Percentiles rank a stretch among this genome's conserved stretches.
Evolutionary conservation across 352 stramenopile species (phyloP).

Genomic region (Phytopythium vexans): DNA sequence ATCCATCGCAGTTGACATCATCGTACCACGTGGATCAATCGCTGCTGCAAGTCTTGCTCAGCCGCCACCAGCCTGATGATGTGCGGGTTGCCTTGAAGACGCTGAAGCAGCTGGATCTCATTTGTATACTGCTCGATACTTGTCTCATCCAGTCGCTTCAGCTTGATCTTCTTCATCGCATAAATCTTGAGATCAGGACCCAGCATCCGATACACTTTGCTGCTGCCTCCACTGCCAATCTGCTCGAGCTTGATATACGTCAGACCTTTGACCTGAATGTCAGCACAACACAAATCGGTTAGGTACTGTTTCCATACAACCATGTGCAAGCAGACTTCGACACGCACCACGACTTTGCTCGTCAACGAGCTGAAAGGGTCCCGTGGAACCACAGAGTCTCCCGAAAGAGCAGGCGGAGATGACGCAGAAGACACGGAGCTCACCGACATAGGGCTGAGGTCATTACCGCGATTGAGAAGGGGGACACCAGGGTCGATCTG

Average conservation of each 20-base stretch:
- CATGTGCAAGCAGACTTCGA: not conserved
- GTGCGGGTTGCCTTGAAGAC: constrained; percentile 91
- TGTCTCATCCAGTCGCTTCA: constrained; percentile 89
- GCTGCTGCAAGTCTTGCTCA: constrained; percentile 87
- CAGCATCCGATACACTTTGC: constrained; percentile 96
- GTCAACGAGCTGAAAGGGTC: constrained; percentile 54
- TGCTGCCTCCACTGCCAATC: constrained; percentile 96
- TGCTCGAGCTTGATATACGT: constrained; percentile 95
- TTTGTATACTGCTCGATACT: constrained; percentile 96
- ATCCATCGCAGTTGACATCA: not conserved
- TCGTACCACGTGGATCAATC: constrained; percentile 70
- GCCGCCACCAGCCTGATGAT: constrained; percentile 96
- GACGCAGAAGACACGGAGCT: constrained; percentile 55
- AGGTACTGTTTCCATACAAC: not conserved
- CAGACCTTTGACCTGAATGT: constrained; percentile 78
- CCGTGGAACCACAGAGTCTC: constrained; percentile 16
- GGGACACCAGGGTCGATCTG: constrained; percentile 23
- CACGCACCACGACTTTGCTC: constrained; percentile 57
- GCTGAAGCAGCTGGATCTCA: constrained; percentile 95
- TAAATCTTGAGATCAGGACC: constrained; percentile 92
- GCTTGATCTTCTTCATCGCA: constrained; percentile 98
- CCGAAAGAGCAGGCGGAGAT: constrained; percentile 36
- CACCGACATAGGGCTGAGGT: constrained; percentile 38
- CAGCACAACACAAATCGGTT: constrained; percentile 5
- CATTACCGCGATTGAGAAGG: constrained; percentile 19